Evolutionary conservation across 106 monocot species (phyloP).

Genomic region (Acorus calamus): DNA sequence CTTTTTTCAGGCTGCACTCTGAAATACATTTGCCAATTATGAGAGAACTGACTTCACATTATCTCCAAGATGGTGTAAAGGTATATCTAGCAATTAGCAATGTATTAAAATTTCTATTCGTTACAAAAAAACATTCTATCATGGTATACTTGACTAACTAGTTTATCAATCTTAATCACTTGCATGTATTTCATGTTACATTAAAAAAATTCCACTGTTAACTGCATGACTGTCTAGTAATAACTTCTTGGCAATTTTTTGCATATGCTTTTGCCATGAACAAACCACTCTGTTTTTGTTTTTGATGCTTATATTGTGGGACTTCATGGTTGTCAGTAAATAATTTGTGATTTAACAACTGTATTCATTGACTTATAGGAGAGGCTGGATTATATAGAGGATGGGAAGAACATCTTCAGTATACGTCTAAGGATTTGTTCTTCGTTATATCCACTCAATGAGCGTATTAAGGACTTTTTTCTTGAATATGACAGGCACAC

Average conservation of each 20-base stretch:
- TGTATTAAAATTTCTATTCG: not conserved
- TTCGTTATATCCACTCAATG: slow-evolving; percentile 84
- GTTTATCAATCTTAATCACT: too few species aligned
- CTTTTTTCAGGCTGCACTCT: slow-evolving; percentile 42
- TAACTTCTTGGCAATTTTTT: too few species aligned
- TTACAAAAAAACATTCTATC: too few species aligned
- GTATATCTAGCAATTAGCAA: slow-evolving; percentile 17
- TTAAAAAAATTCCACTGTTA: too few species aligned
- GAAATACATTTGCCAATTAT: slow-evolving; percentile 80
- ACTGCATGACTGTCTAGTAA: too few species aligned
- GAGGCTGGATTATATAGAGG: slow-evolving; percentile 87
- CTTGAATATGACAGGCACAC: slow-evolving; percentile 91
- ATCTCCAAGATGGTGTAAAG: slow-evolving; percentile 86
- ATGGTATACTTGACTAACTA: not conserved
- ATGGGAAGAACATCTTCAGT: slow-evolving; percentile 89
- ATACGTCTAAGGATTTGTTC: slow-evolving; percentile 73
- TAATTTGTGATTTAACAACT: too few species aligned
- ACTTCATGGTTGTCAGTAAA: too few species aligned
- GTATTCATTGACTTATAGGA: slow-evolving; percentile 37
- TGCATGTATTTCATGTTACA: too few species aligned
- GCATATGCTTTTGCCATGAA: too few species aligned
- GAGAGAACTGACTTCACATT: slow-evolving; percentile 83
- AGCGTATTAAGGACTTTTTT: slow-evolving; percentile 92
- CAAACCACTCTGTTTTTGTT: too few species aligned
- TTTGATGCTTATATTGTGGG: too few species aligned